Evolutionary conservation across 352 stramenopile genomes (phyloP).

Genomic region (Pythium pyrilobum): DNA sequence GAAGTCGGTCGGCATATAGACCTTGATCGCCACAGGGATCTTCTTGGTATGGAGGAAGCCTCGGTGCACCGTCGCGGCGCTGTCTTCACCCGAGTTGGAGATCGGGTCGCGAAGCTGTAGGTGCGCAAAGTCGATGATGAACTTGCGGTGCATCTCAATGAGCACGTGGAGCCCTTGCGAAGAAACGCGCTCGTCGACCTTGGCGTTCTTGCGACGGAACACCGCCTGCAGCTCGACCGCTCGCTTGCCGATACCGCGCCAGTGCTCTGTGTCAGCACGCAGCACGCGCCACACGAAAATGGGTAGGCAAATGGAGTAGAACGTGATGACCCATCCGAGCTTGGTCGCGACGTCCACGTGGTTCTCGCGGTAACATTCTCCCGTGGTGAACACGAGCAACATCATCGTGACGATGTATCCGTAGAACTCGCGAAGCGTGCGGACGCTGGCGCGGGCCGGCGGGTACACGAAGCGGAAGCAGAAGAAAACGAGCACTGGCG

Average conservation of each 20-base stretch:
- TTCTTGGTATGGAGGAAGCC: constrained; percentile 27
- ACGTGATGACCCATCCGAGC: constrained; percentile 15
- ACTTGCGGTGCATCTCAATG: constrained; percentile 31
- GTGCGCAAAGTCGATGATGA: constrained; percentile 72
- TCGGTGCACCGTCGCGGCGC: constrained; percentile 26
- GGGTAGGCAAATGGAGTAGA: constrained; percentile 18
- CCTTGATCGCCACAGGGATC: constrained; percentile 40
- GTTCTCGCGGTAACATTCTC: constrained; percentile 8
- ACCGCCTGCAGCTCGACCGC: constrained; percentile 16
- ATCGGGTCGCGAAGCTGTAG: constrained; percentile 41
- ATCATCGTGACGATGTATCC: constrained; percentile 9
- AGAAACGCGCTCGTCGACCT: constrained; percentile 32
- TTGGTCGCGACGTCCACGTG: background rate
- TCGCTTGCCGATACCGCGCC: constrained; percentile 21
- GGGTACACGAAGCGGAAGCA: constrained; percentile 7
- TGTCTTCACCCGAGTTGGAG: constrained; percentile 11
- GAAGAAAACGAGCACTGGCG: background rate
- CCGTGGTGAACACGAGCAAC: background rate
- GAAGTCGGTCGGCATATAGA: constrained; percentile 47
- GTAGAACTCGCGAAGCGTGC: background rate
- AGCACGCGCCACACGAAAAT: constrained; percentile 24
- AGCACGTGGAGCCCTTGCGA: constrained; percentile 32
- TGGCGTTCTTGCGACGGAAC: constrained; percentile 22
- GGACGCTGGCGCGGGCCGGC: background rate
- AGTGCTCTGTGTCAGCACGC: constrained; percentile 26